Base-by-base conservation (phyloP, 2,329 filamentous ascomycete species). In the Sporothrix mexicana region DNA sequence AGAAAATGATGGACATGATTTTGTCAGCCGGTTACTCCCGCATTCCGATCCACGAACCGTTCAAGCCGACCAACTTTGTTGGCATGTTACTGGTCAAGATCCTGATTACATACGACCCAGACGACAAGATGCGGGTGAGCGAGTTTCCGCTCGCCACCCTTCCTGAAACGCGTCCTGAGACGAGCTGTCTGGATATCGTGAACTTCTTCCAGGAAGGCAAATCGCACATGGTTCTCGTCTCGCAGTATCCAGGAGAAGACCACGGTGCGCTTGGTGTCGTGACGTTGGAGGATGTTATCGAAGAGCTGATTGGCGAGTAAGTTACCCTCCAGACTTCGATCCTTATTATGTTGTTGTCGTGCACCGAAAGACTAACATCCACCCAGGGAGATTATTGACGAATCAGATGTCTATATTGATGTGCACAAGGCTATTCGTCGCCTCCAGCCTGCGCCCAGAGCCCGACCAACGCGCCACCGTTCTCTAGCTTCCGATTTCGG, bases 171-270 rank as follows among this genome's bases (percentile, higher is more conserved):
- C 90, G 93, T 10, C 94, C 96, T 0, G 94, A 98, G 80, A 99
- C 96, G 0, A 98, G 95, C 83, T 99, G 96, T 80, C 84, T 99
- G 72, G 96, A 99, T 81, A 98, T 99, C 78, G 94, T 99, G 83
- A 99, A 99, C 84, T 99, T 98, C 82, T 99, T 99, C 85, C 96
- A 99, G 82, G 96, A 99, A 84, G 96, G 96, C 78, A 99, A 99
- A 81, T 97, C 95, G 1, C 96, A 99, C 81, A 97, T 99, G 95
- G 95, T 98, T 0, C 85, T 99, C 41, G 96, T 98, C 9, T 98
- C 95, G 0, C 93, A 97, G 78, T 87, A 83, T 45, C 96, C 96
- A 0, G 95, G 95, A n/a, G 93, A 97, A 76, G 91, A 97, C 78
- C 91, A 93, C 78, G 96, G 96, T 62, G 94, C 95, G 6, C 85